Percentiles rank a stretch among this genome's conserved stretches.
Conservation (phyloP, 2,329 filamentous ascomycete genomes). For the Colletotrichum karsti region DNA sequence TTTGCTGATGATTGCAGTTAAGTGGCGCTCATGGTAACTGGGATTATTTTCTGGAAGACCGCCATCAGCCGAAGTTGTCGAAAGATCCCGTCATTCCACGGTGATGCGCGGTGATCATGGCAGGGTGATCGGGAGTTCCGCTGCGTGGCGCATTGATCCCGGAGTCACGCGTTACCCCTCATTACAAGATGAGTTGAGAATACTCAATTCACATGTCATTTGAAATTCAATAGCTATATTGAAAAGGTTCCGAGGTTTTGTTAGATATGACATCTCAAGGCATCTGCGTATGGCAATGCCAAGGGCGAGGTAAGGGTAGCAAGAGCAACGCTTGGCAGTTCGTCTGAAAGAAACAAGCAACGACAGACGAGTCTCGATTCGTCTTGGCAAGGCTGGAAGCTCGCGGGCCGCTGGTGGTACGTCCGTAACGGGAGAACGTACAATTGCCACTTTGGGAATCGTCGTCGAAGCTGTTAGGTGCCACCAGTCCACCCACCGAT, state of each 20-base stretch:
- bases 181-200: too few relatives aligned
- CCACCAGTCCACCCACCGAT: background rate
- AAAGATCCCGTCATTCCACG: background rate
- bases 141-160: background rate
- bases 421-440: background rate
- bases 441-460: background rate
- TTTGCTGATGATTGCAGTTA: background rate
- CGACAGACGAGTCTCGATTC: background rate
- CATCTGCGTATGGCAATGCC: background rate
- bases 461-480: background rate
- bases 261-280: background rate
- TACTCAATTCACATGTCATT: too few relatives aligned
- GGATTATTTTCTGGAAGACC: background rate
- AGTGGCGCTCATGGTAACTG: background rate
- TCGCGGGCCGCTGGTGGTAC: background rate
- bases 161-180: background rate
- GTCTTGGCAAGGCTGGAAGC: background rate
- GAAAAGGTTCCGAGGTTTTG: rapidly evolving
- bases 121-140: background rate
- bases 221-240: background rate
- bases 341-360: background rate
- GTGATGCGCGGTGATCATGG: background rate
- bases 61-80: background rate
- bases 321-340: background rate
- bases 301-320: background rate